These are phyloP conservation scores for Lepiota brunneoincarnata DNA, from an alignment of 768 basidiomycete species.

Conservation along the genomic window DNA sequence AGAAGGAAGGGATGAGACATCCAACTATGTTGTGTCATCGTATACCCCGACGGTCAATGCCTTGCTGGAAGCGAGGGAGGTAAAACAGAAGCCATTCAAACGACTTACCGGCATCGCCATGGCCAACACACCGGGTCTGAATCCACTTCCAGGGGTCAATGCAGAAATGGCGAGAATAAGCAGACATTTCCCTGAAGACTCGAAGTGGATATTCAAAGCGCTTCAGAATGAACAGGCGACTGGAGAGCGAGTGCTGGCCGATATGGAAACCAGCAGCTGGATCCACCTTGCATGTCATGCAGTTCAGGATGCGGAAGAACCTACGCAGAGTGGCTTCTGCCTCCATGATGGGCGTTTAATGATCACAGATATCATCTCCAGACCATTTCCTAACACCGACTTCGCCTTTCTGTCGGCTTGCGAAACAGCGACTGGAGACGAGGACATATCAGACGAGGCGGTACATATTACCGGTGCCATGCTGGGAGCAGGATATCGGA, in stretches of 20 bases:
- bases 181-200: background rate
- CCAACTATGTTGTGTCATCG: conserved; percentile 18
- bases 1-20: background rate
- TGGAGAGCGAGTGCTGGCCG: background rate
- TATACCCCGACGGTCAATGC: conserved; percentile 15
- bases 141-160: conserved; percentile 9
- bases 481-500: conserved; percentile 22
- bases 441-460: conserved; percentile 16
- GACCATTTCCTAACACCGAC: conserved; percentile 17
- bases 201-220: background rate
- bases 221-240: background rate
- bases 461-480: conserved; percentile 38
- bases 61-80: background rate
- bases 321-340: conserved; percentile 21
- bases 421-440: conserved; percentile 30
- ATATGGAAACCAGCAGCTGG: conserved; percentile 17
- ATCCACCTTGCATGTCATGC: conserved; percentile 33
- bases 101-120: conserved; percentile 12
- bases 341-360: conserved; percentile 18
- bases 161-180: conserved; percentile 9
- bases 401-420: conserved; percentile 41
- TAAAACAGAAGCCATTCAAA: background rate
- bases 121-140: conserved; percentile 14
- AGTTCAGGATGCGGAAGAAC: conserved; percentile 21
- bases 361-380: conserved; percentile 7